These are phyloP conservation scores for Pyrus hybrid DNA, from an alignment of 331 rosid genomes.

Conservation along the genomic window DNA sequence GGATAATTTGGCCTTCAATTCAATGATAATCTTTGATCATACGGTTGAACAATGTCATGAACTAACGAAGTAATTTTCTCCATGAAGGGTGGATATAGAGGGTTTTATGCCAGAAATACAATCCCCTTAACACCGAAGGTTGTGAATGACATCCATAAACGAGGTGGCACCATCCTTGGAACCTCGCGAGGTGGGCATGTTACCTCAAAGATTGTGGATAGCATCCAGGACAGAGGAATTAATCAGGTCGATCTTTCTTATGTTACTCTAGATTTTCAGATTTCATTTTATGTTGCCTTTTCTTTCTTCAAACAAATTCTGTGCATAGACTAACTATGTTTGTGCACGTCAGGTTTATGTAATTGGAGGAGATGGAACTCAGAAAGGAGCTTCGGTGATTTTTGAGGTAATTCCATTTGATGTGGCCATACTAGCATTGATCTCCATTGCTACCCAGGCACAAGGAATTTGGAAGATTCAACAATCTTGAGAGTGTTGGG, in stretches of 20 bases:
- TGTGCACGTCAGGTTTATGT: slow-evolving; percentile 39
- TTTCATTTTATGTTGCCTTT: neutral
- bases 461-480: neutral
- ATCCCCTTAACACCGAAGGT: slow-evolving; percentile 36
- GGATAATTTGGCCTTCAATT: neutral
- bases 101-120: slow-evolving; percentile 41
- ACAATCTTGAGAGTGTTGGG: neutral
- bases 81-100: slow-evolving; percentile 42
- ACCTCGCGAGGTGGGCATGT: slow-evolving; percentile 36
- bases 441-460: no score
- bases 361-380: slow-evolving; percentile 60
- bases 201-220: slow-evolving; percentile 25
- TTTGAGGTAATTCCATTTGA: slow-evolving; percentile 29
- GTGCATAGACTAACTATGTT: neutral
- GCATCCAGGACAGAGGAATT: slow-evolving; percentile 23
- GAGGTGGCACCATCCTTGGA: slow-evolving; percentile 55
- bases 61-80: neutral
- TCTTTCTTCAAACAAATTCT: neutral
- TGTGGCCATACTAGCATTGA: no score
- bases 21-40: neutral
- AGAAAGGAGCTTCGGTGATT: slow-evolving; percentile 47
- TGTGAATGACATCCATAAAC: slow-evolving; percentile 44
- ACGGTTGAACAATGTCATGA: neutral
- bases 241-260: slow-evolving; percentile 24
- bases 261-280: neutral